Evolutionary conservation across 2,329 filamentous ascomycete species (phyloP), one percentile per base, ranked within the genome.

Genomic region (Venturia effusa): DNA sequence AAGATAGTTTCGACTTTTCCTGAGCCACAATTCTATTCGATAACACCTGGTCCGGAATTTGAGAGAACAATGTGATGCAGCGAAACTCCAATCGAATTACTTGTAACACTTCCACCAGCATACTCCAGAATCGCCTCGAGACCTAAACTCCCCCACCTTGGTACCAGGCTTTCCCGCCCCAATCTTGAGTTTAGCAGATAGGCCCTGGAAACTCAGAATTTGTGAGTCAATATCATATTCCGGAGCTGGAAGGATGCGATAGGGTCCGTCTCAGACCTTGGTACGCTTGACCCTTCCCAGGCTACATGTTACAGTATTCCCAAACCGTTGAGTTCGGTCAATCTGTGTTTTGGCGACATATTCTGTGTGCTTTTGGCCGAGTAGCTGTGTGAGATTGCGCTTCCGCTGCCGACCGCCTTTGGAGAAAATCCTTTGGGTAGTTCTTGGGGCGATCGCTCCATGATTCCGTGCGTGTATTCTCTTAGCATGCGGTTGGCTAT

Each of bases 51-150:
- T 27, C 59, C 59, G 22, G 27, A 37, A 30, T 61, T 61, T 27
- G 48, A 30, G 13, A 63, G 17, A 11, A 63, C 57, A 13, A 62
- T 37, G 27, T 64, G 61, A 27, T 64, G 62, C 11, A 64, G 27
- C 62, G 60, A 64, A 30, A 34, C 55, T 19, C 62, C 62, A 62
- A 41, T 64, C 32, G 27, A 13, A 7, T 5, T 62, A 17, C 19
- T 64, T 7, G 62, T 60, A n/a, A 37, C 24, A 63, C 40, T n/a
- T n/a, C n/a, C n/a, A n/a, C n/a, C n/a, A n/a, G n/a, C n/a, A n/a
- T n/a, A n/a, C n/a, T 64, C 62, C 13, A 64, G 55, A 40, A 45
- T 60, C 10, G 62, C 57, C 13, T 22, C 4, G 19, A 64, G n/a
- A 10, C n/a, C 8, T 11, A 64, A 24, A 7, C 64, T 62, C 39